Evolutionary conservation across 306 rosid genomes (phyloP), one percentile per base, ranked within the genome.

Genomic region (Oemleria cerasiformis): DNA sequence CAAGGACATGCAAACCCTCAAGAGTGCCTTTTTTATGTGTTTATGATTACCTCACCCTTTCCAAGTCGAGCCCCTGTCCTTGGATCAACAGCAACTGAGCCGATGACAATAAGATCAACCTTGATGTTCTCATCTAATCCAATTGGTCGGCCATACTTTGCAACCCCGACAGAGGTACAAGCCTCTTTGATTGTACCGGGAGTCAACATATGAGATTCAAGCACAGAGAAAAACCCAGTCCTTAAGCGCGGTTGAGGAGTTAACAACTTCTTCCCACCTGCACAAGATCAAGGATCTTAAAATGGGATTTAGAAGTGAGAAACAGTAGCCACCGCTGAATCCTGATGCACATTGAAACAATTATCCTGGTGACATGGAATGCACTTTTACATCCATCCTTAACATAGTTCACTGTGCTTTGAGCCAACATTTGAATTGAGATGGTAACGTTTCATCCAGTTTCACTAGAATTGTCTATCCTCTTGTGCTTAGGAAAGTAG

Each of bases 71-170:
- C 98, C 64, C 98, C 98, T 13, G 97, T 88, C 15, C 6, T 78
- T 14, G 96, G 96, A 84, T 92, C 97, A 75, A 92, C 93, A 75
- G 98, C 92, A 77, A 92, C 97, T 5, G 93, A 92, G 73, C 98
- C 98, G 59, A 90, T 87, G 67, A 90, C 89, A 54, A 92, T 88
- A 64, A 90, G 86, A 83, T 87, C 96, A 50, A 88, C 98, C 85
- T 88, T 87, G 70, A 92, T 70, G 69, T 88, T 92, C 77, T 87
- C 96, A 40, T 90, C 96, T 55, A 92, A 84, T 66, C 97, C 97
- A 72, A 90, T 92, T 7, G 93, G 88, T 50, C 81, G 60, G 42
- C 96, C 96, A 47, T 92, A 58, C 80, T 90, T 92, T 63, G 96
- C 96, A 42, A 85, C 98, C 62, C 96, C 96, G 14, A 88, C 88